Percentiles rank a stretch among this genome's conserved stretches.
phyloP scores from a whole-genome alignment of 192 early-diverging fungal genomes.

The Coemansia sp. region DNA sequence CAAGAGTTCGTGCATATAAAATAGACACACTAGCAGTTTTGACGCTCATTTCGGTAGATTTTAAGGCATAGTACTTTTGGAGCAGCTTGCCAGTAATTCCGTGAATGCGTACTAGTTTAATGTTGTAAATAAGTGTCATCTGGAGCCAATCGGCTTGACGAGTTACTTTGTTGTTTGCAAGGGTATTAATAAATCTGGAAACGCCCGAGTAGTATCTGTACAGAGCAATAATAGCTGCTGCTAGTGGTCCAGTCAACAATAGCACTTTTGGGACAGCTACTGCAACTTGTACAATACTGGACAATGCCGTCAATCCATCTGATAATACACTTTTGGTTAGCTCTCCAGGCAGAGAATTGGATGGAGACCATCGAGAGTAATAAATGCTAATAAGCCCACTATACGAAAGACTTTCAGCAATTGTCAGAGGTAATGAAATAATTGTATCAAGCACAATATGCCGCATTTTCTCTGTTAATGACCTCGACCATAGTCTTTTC shows the following conservation, averaged over 20 bases:
- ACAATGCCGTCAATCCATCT: not conserved
- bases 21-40: not conserved
- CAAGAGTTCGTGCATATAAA: not conserved
- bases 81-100: not conserved
- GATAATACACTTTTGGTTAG: not conserved
- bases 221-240: too few relatives aligned
- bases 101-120: not conserved
- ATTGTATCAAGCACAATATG: not conserved
- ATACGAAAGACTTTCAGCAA: slow-evolving; percentile 10
- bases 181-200: not conserved
- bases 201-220: not conserved
- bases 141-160: not conserved
- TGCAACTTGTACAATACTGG: not conserved
- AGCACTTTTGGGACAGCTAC: not conserved
- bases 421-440: slow-evolving; percentile 9
- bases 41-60: not conserved
- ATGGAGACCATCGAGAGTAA: not conserved
- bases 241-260: not conserved
- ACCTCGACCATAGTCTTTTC: slow-evolving; percentile 6
- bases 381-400: not conserved
- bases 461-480: slow-evolving; percentile 8
- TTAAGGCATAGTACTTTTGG: not conserved
- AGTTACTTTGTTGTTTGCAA: not conserved
- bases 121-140: not conserved
- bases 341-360: not conserved